Evolutionary conservation across 108 stramenopile genomes (phyloP), one percentile per base, ranked within the genome.

Genomic region (Cyclostephanos invisitatus): DNA sequence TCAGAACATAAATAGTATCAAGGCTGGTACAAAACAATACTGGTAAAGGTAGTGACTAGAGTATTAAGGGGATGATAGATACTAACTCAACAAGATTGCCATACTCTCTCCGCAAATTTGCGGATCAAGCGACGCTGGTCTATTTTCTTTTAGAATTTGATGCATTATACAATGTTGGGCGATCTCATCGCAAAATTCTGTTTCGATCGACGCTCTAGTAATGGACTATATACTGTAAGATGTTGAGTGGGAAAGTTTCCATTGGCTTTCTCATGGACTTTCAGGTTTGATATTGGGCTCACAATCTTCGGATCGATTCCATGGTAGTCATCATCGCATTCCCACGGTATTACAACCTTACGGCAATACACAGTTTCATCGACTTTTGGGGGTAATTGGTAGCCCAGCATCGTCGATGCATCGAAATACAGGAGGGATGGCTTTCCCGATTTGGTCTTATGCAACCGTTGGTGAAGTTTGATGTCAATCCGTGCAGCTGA

Each of bases 1-100:
- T 84, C 47, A 66, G 83, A 75, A 81, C 61, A 58, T 83, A 67
- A 51, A 25, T 54, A 11, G 27, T 25, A 24, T 54, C 22, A 51
- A 18, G 22, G 50, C 14, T 11, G 44, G 11, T 46, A 0, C 12
- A 14, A 14, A 11, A 46, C 14, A 15, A 46, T 46, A 46, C 44
- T 46, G 15, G 44, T 14, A 14, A 3, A 46, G 3, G 15, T 14
- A 46, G 44, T 15, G 44, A 46, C 44, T 46, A 15, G 14, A 14
- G 40, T 11, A 40, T 11, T 40, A 11, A 40, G 40, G 11, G 40
- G 1, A 40, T 11, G 5, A 40, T 46, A 15, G n/a, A n/a, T n/a
- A n/a, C n/a, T n/a, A n/a, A n/a, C n/a, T n/a, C n/a, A n/a, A n/a
- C n/a, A n/a, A n/a, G n/a, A n/a, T n/a, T n/a, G n/a, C n/a, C n/a